Base-by-base conservation (phyloP, 2,329 filamentous ascomycete genomes). In the Colletotrichum shisoi region DNA sequence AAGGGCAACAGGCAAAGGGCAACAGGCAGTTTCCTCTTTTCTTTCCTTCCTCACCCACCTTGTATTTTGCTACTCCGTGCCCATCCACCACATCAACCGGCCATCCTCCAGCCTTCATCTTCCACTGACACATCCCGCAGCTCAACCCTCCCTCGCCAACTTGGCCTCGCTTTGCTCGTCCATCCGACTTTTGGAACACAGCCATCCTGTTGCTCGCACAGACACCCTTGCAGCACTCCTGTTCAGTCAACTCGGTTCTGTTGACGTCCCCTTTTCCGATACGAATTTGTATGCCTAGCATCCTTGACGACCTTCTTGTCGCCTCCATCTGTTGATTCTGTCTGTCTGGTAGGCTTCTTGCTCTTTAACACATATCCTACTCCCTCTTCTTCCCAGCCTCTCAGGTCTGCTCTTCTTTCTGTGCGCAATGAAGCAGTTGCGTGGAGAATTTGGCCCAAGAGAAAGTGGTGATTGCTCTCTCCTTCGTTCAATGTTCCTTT, bases 231-330 rank as follows among this genome's bases (percentile, higher is more conserved):
- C 46, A 52, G 37, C 4, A 51, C 34, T 52, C 34, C 6, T 9
- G 4, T 63, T 19, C 37, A 17, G 21, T 53, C 12, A 9, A 31
- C n/a, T 63, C 17, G 15, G 31, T 44, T 31, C 60, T 51, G 27
- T 39, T 24, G 51, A 42, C 19, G 34, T 40, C 21, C 4, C 37
- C 45, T 34, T 34, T n/a, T 24, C 24, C 34, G 17, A 37, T 24
- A 62, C 13, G 27, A 21, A n/a, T n/a, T 76, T 79, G 73, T 80
- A 81, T 80, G 76, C 70, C 74, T 81, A 80, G 72, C 71, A 65
- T 63, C n/a, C 45, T 13, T 76, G 74, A 74, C 74, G 74, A 72
- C 75, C 77, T 75, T 62, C 45, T 34, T 19, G 40, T 56, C 19
- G 19, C n/a, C 31, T 62, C 11, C 17, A 27, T 44, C n/a, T n/a